phyloP scores from a whole-genome alignment of 2,329 filamentous ascomycete genomes.

The Fusarium tanahbumbuense region DNA sequence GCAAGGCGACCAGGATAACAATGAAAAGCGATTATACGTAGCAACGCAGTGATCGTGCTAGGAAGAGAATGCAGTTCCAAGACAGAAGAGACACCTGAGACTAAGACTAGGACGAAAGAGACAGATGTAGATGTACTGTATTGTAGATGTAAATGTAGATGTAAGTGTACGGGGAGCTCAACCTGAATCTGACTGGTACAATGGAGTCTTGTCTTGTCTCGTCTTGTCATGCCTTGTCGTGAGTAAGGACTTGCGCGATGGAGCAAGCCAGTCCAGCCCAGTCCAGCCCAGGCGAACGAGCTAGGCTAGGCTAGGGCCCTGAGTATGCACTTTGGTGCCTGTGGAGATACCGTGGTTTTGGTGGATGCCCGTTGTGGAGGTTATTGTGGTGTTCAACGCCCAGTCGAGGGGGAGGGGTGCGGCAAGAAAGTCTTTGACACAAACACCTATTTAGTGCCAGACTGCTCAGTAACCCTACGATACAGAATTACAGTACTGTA shows the following conservation, averaged over 20 bases:
- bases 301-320: conserved; percentile 31
- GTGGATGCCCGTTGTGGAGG: conserved; percentile 36
- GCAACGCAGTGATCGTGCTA: conserved; percentile 14
- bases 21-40: conserved; percentile 11
- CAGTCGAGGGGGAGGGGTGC: conserved; percentile 37
- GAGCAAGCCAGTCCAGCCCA: conserved; percentile 20
- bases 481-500: conserved; percentile 1
- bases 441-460: conserved; percentile 41
- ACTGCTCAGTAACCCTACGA: conserved; percentile 43
- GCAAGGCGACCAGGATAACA: neutral
- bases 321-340: conserved; percentile 38
- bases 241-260: conserved; percentile 24
- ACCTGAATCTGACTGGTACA: conserved; percentile 33
- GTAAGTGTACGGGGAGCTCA: conserved; percentile 5
- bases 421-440: conserved; percentile 27
- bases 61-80: conserved; percentile 19
- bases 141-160: conserved; percentile 20
- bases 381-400: conserved; percentile 33
- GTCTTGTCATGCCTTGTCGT: conserved; percentile 11
- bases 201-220: conserved; percentile 31
- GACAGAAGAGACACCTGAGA: conserved; percentile 16
- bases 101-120: conserved; percentile 16
- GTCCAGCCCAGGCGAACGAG: conserved; percentile 18
- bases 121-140: neutral
- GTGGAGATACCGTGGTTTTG: conserved; percentile 37